Evolutionary conservation across 163 green algal species (phyloP), one percentile per base, ranked within the genome.

Genomic region (Chloromonas sp.): DNA sequence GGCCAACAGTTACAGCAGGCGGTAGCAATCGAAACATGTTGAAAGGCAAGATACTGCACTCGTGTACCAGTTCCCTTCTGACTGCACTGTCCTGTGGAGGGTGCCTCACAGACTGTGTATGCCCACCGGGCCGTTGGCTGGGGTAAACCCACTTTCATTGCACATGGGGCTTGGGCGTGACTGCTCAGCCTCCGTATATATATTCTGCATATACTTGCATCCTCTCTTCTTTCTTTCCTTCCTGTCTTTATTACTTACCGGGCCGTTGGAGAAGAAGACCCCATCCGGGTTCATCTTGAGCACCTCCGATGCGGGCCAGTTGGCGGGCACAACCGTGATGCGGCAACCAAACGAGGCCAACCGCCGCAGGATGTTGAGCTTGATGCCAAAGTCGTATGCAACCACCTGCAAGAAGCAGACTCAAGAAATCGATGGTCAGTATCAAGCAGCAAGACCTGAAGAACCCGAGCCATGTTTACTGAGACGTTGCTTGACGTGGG

Each of bases 311-410:
- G 96, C 96, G 0, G 97, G 95, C 83, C 92, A 97, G 85, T 91
- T 91, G 2, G 97, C 97, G 13, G 97, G 97, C 84, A 99, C 97
- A 0, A 99, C 97, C 0, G 96, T 99, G 82, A 99, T 92, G 14
- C 92, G 83, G 94, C 97, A 99, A 36, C 96, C 96, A 87, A 96
- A 96, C 0, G 95, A 96, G 0, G 95, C 93, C 78, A 95, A 84
- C 71, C 96, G 93, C 61, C 95, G 92, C 91, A 99, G 90, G 89
- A 99, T 99, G 95, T 99, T 99, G 91, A 94, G 92, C 94, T 99
- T 99, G 91, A 99, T 97, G 89, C 97, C 97, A 90, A 98, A 99
- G 90, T 99, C 97, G 85, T 99, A 99, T 1, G 94, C 95, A 2
- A 98, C 96, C 0, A 99, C 89, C 91, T 98, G 91, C 59, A 74